These are phyloP conservation scores for Graphilbum sp. DNA, from an alignment of 2,329 filamentous ascomycete genomes.

Conservation along the genomic window DNA sequence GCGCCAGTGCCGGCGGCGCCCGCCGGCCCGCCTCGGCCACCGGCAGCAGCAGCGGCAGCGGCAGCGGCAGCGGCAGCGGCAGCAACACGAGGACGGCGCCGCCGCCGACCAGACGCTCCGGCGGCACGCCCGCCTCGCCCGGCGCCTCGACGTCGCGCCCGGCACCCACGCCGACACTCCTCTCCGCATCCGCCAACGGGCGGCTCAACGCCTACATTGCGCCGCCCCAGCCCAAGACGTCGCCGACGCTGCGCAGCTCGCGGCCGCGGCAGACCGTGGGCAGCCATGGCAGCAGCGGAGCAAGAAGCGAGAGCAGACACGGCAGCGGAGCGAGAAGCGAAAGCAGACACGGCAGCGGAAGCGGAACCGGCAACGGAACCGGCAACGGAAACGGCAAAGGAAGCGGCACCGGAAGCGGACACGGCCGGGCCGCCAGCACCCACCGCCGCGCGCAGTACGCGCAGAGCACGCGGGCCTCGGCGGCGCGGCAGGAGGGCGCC, in stretches of 20 bases:
- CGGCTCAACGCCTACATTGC: slow-evolving; percentile 61
- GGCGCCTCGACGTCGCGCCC: no score
- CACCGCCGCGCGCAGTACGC: slow-evolving; percentile 2
- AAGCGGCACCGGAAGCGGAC: no score
- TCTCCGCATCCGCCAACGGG: slow-evolving; percentile 32
- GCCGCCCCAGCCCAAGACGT: slow-evolving; percentile 52
- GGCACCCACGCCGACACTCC: slow-evolving; percentile 9
- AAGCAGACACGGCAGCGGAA: no score
- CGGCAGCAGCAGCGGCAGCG: neutral
- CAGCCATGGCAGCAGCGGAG: neutral
- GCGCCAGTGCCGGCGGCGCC: slow-evolving; percentile 16
- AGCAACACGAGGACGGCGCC: neutral
- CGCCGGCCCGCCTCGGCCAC: slow-evolving; percentile 7
- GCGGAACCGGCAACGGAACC: no score
- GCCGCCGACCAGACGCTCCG: neutral
- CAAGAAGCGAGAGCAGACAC: no score
- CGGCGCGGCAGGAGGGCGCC: slow-evolving; percentile 17
- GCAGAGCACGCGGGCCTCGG: slow-evolving; percentile 10
- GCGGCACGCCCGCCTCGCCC: neutral
- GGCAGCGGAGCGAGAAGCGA: no score
- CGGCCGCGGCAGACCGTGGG: slow-evolving; percentile 59
- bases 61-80: slow-evolving; percentile 16
- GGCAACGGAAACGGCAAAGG: no score
- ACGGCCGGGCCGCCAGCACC: no score
- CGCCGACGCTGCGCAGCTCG: slow-evolving; percentile 66